Evolutionary conservation across 805 yeast genomes (phyloP).

Genomic region (Jamesozyma gamospora): DNA sequence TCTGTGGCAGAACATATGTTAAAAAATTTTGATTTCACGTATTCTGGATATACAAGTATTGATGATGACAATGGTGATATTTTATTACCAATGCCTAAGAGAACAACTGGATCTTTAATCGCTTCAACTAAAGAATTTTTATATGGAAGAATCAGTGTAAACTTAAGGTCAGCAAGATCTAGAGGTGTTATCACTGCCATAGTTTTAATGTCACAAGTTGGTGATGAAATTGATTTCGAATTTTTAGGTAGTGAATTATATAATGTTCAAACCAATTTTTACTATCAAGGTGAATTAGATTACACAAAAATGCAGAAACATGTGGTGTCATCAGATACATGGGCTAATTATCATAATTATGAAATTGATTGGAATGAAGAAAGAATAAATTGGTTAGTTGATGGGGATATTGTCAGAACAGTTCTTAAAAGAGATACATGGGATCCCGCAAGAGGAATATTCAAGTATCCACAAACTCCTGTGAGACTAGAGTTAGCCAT

Average conservation of each 20-base stretch:
- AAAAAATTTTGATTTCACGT: slow-evolving; percentile 52
- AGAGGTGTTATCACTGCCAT: slow-evolving; percentile 79
- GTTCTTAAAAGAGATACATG: slow-evolving; percentile 52
- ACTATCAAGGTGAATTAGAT: slow-evolving; percentile 62
- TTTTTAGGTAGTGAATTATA: slow-evolving; percentile 66
- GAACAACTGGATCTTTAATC: slow-evolving; percentile 64
- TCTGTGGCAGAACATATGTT: slow-evolving; percentile 52
- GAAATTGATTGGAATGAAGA: slow-evolving; percentile 78
- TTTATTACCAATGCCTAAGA: slow-evolving; percentile 70
- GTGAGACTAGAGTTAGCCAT: slow-evolving; percentile 62
- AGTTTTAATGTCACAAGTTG: slow-evolving; percentile 70
- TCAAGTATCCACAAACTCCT: slow-evolving; percentile 65
- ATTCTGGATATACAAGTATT: slow-evolving; percentile 43
- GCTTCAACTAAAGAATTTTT: slow-evolving; percentile 70
- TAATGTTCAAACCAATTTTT: slow-evolving; percentile 68
- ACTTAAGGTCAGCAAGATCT: slow-evolving; percentile 60
- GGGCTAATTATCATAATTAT: slow-evolving; percentile 60
- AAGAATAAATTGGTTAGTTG: slow-evolving; percentile 57
- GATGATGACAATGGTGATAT: slow-evolving; percentile 37
- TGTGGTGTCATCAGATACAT: slow-evolving; percentile 38
- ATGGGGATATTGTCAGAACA: slow-evolving; percentile 56
- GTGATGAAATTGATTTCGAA: slow-evolving; percentile 90
- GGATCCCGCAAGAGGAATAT: slow-evolving; percentile 45
- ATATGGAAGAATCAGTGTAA: slow-evolving; percentile 70
- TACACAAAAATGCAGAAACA: slow-evolving; percentile 42